Base-by-base conservation (phyloP, 2,329 filamentous ascomycete genomes). In the Diaporthe capsici region DNA sequence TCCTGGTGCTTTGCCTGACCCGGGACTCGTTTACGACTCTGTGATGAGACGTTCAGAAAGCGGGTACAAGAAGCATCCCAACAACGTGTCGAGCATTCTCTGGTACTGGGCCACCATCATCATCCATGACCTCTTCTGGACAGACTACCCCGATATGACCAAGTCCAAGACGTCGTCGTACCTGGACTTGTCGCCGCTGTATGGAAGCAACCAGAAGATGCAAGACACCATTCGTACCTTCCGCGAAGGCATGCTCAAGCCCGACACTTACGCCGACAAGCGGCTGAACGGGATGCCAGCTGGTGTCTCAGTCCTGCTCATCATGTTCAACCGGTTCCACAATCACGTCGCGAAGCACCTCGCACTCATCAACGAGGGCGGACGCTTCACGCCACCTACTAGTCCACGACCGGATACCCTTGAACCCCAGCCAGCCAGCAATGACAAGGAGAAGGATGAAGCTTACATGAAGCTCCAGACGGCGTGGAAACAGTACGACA, bases 291-390 rank as follows among this genome's bases (percentile, higher is more conserved):
- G 91, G 13, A 92, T 94, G 80, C 94, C 94, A 0, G 92, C 94
- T 0, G 93, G 93, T 17, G 93, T 94, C 6, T 89, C 91, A 74
- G 92, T 94, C 6, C 80, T 96, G 4, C 84, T 96, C 39, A 89
- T 96, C 83, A 95, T 95, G 93, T 93, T 95, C 84, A 93, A 93
- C 80, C 90, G 92, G 34, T 97, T 97, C 84, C 96, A 98, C 84
- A 98, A 98, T 84, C 90, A 97, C 78, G 91, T 95, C 0, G 95
- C 94, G 1, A 90, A 92, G 72, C 93, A 96, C 76, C 86, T 98
- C 25, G 94, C 94, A 0, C 86, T 89, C n/a, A 96, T 98, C 84
- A 98, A 98, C 80, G 96, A 98, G 80, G 91, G 91, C 60, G 92
- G 92, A 22, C 90, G 94, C 31, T 98, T 98, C 84, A 90, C 88